Evolutionary conservation across 2,329 filamentous ascomycete genomes (phyloP).

Genomic region (Hysterium pulicare): DNA sequence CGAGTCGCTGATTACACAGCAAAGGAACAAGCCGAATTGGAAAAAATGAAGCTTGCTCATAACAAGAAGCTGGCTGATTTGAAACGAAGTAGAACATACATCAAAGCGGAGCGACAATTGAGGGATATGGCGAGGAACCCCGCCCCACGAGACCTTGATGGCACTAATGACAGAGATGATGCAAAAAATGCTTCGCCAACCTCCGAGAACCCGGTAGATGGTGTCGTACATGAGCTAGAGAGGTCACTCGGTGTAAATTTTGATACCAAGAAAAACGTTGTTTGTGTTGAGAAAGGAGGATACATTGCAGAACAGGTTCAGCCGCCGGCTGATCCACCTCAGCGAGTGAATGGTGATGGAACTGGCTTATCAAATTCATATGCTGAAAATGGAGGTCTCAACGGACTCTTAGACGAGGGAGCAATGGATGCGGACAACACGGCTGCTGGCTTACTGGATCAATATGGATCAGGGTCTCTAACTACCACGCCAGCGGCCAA

Average conservation of each 20-base stretch:
- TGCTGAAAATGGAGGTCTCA: constrained; percentile 31
- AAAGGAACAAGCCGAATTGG: constrained; percentile 75
- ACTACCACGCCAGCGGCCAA: constrained; percentile 59
- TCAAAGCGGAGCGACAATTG: constrained; percentile 72
- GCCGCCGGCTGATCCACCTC: constrained; percentile 18
- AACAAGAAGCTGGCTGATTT: constrained; percentile 71
- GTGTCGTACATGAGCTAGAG: constrained; percentile 74
- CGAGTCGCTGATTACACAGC: constrained; percentile 70
- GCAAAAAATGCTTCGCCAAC: constrained; percentile 10
- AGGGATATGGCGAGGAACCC: constrained; percentile 59
- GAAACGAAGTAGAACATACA: constrained; percentile 66
- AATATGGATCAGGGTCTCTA: constrained; percentile 63
- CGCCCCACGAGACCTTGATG: constrained; percentile 38
- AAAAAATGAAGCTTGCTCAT: constrained; percentile 78
- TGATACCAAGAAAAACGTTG: constrained; percentile 60
- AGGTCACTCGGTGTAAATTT: constrained; percentile 65
- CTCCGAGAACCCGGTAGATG: constrained; percentile 60
- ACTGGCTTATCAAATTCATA: constrained; percentile 10
- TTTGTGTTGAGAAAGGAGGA: constrained; percentile 75
- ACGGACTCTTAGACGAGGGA: constrained; percentile 25
- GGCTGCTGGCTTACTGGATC: constrained; percentile 63
- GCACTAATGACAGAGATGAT: constrained; percentile 25
- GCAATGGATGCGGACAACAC: constrained; percentile 34
- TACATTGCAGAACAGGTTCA: constrained; percentile 55
- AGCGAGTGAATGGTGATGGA: constrained; percentile 25